Evolutionary conservation across 257 asterid genomes (phyloP).

Genomic region (Rehmannia glutinosa): DNA sequence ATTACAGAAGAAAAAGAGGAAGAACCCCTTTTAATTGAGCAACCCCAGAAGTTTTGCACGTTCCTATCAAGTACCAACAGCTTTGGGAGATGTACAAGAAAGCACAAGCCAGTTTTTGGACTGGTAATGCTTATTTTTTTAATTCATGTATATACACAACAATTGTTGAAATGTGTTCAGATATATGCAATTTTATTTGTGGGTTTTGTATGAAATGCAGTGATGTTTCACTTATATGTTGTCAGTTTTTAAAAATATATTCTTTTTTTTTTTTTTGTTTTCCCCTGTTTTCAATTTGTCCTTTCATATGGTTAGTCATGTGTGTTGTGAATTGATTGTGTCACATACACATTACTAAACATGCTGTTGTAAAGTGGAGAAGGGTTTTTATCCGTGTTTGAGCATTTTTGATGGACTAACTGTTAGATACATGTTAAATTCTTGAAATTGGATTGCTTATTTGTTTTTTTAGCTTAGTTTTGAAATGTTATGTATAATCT

Average conservation of each 20-base stretch:
- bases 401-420: neutral
- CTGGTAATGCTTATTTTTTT: slow-evolving; percentile 33
- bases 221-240: slow-evolving; percentile 1
- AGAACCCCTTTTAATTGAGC: slow-evolving; percentile 71
- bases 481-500: neutral
- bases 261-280: neutral
- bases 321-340: no score
- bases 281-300: neutral
- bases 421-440: neutral
- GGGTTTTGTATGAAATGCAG: neutral
- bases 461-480: neutral
- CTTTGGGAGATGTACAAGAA: slow-evolving; percentile 90
- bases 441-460: slow-evolving; percentile 1
- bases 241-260: neutral
- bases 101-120: slow-evolving; percentile 72
- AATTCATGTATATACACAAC: neutral
- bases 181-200: slow-evolving; percentile 7
- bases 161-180: neutral
- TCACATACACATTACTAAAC: no score
- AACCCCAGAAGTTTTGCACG: slow-evolving; percentile 64
- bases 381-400: no score
- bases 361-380: neutral
- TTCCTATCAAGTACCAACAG: slow-evolving; percentile 65
- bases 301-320: neutral
- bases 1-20: slow-evolving; percentile 25